Evolutionary conservation across 2,329 filamentous ascomycete genomes (phyloP).

Genomic region (Zymoseptoria tritici): DNA sequence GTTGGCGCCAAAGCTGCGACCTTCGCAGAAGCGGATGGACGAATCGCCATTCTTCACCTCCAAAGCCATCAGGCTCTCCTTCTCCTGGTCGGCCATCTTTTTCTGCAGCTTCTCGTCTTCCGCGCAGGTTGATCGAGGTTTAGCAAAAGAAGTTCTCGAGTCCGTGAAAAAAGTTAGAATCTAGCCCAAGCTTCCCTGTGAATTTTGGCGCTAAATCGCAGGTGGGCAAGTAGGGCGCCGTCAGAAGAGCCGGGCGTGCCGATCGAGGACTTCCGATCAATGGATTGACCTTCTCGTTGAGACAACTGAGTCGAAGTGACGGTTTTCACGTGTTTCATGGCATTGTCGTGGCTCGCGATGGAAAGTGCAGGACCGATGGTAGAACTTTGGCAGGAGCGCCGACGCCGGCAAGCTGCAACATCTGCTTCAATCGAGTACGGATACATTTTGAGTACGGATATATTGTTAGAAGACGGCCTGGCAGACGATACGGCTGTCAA

Average conservation of each 20-base stretch:
- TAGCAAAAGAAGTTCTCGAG: not conserved
- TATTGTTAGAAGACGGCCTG: too few species aligned
- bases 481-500: too few species aligned
- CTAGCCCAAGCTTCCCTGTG: not conserved
- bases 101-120: conserved; percentile 9
- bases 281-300: not conserved
- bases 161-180: not conserved
- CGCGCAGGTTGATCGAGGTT: conserved; percentile 1
- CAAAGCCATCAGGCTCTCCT: conserved; percentile 55
- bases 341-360: too few species aligned
- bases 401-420: too few species aligned
- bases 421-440: too few species aligned
- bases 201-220: not conserved
- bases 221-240: too few species aligned
- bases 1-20: conserved; percentile 90
- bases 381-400: too few species aligned
- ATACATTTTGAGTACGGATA: too few species aligned
- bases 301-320: not conserved
- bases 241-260: too few species aligned
- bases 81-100: conserved; percentile 23
- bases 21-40: conserved; percentile 60
- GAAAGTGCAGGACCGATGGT: too few species aligned
- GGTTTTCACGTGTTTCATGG: too few species aligned
- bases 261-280: not conserved
- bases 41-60: conserved; percentile 84